phyloP scores from a whole-genome alignment of 768 basidiomycete species.

The Boletus reticulatus region DNA sequence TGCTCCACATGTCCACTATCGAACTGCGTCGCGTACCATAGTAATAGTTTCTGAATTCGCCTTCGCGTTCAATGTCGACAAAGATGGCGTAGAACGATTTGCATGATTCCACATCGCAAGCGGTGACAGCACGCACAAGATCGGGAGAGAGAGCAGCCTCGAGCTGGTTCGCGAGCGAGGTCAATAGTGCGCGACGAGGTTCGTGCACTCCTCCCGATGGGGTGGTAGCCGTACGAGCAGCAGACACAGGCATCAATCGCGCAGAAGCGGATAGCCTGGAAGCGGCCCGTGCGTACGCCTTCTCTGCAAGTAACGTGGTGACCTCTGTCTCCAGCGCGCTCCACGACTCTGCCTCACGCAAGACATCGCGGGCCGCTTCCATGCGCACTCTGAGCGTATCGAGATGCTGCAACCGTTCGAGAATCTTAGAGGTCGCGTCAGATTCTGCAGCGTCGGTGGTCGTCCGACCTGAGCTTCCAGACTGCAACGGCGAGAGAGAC shows the following conservation, averaged over 20 bases:
- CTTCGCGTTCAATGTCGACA: conserved; percentile 84
- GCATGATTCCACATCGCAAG: conserved; percentile 71
- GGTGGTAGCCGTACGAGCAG: conserved; percentile 81
- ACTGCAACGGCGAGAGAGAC: conserved; percentile 38
- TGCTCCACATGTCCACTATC: conserved; percentile 70
- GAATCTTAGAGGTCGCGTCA: conserved; percentile 57
- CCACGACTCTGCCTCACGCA: conserved; percentile 97
- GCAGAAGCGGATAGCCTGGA: conserved; percentile 86
- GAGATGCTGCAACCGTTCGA: conserved; percentile 76
- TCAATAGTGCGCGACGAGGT: conserved; percentile 77
- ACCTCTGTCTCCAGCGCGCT: conserved; percentile 92
- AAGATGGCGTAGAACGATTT: conserved; percentile 85
- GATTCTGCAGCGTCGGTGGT: conserved; percentile 3
- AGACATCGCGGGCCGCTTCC: conserved; percentile 85
- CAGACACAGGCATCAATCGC: conserved; percentile 79
- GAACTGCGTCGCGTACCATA: conserved; percentile 74
- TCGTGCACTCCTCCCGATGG: conserved; percentile 52
- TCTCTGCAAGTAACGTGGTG: conserved; percentile 75
- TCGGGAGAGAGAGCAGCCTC: conserved; percentile 92
- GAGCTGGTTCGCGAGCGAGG: conserved; percentile 92
- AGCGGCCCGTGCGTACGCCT: conserved; percentile 86
- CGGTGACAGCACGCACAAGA: conserved; percentile 81
- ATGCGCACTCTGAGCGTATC: conserved; percentile 83
- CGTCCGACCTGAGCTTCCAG: background rate
- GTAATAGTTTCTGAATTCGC: conserved; percentile 93